Conservation (phyloP, 2,329 filamentous ascomycete genomes). For the Zymoseptoria ardabiliae region DNA sequence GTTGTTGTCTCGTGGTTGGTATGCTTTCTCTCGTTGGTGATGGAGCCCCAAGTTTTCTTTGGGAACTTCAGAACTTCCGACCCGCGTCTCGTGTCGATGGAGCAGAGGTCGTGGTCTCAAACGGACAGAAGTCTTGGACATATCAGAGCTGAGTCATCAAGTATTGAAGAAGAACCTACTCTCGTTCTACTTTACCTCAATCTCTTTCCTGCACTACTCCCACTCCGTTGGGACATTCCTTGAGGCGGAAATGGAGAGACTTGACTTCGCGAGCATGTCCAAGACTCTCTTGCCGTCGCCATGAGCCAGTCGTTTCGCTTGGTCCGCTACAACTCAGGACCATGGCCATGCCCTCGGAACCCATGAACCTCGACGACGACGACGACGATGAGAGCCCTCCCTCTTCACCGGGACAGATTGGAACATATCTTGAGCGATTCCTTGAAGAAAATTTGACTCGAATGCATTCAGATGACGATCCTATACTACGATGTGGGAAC, state of each 20-base stretch:
- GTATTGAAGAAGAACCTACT: too few species aligned
- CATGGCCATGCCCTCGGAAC: background rate
- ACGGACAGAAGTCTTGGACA: too few species aligned
- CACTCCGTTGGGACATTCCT: background rate
- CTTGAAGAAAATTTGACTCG: background rate
- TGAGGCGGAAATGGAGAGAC: background rate
- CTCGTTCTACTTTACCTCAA: background rate
- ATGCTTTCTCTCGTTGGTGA: background rate
- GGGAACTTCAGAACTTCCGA: too few species aligned
- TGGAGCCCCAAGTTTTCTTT: background rate
- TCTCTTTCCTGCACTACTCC: background rate
- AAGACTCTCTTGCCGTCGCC: background rate
- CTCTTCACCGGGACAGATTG: background rate
- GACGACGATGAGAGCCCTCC: background rate
- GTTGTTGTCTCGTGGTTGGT: background rate
- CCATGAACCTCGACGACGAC: background rate
- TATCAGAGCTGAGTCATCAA: too few species aligned
- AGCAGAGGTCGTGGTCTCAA: too few species aligned
- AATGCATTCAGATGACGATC: constrained; percentile 12
- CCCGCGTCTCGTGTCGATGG: too few species aligned
- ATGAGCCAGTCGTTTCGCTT: background rate
- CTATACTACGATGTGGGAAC: constrained; percentile 36
- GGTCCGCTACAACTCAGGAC: background rate
- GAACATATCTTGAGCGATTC: background rate
- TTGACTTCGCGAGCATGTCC: background rate